Evolutionary conservation across 2,329 filamentous ascomycete genomes (phyloP), one percentile per base, ranked within the genome.

Genomic region (Fusarium guadeloupense): DNA sequence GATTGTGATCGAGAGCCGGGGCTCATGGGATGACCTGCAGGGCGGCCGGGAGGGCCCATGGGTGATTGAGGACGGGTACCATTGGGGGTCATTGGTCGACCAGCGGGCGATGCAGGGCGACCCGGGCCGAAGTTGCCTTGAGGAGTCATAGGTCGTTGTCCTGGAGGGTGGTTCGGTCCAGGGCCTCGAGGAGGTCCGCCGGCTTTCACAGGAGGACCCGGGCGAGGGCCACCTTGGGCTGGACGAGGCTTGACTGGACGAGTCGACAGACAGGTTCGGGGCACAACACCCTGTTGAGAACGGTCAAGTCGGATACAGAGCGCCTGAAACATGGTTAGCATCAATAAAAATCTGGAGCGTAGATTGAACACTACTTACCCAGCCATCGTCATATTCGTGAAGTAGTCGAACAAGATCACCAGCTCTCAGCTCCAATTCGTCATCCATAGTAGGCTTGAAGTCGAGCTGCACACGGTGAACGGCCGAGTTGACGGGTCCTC

Each of bases 301-400:
- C 93, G 90, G 76, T 98, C 93, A 69, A 98, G 88, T 64, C 89
- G 90, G 67, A 93, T 90, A 76, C 93, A 97, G 50, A 98, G 91
- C 71, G 93, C 92, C 91, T 93, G 64, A 4, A 55, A 40, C 54
- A 69, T 68, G 67, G 70, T 78, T 75, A 76, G 74, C 66, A 51
- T 16, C 35, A 17, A 39, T 8, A 42, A 9, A 26, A 7, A 19
- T 21, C n/a, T 33, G 34, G 30, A 33, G 10, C 14, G 19, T 6
- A 30, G 5, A 9, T 14, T 9, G 14, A 19, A 9, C 9, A 21
- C 19, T 50, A 34, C 90, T 84, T 85, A 94, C 91, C 95, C 95
- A 99, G 70, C 95, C 95, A 77, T 99, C 95, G 73, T 99, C 95
- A 71, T 98, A 99, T 77, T 97, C 93, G 72, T 98, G 94, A 46